Evolutionary conservation across 2,329 filamentous ascomycete species (phyloP).

Genomic region (Alternaria atra): DNA sequence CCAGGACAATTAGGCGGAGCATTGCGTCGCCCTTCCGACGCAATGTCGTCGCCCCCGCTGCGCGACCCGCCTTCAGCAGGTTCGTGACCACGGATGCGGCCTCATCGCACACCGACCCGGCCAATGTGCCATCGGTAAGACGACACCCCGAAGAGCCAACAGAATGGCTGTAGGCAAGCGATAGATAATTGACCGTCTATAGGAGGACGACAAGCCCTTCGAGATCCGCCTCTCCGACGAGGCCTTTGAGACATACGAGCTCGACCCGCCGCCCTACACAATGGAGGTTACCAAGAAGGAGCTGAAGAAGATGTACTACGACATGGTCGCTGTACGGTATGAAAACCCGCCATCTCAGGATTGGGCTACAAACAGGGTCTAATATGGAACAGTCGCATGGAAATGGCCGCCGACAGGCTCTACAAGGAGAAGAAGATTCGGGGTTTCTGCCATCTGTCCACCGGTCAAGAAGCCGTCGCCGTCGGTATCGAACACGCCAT

Average conservation of each 20-base stretch:
- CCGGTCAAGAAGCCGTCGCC: constrained; percentile 96
- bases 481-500: constrained; percentile 97
- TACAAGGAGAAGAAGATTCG: constrained; percentile 99
- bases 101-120: constrained; percentile 85
- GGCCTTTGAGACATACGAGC: constrained; percentile 99
- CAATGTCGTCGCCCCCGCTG: constrained; percentile 47
- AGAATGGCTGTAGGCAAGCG: not conserved
- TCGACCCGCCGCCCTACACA: constrained; percentile 94
- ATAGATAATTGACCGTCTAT: constrained; percentile 36
- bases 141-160: constrained; percentile 15
- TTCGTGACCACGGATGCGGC: constrained; percentile 95
- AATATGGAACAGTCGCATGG: constrained; percentile 80
- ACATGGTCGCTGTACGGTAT: constrained; percentile 95
- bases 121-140: constrained; percentile 71
- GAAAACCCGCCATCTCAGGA: constrained; percentile 38
- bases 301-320: constrained; percentile 98
- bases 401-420: constrained; percentile 97
- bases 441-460: constrained; percentile 99
- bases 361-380: constrained; percentile 14
- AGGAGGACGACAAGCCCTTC: constrained; percentile 96
- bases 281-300: constrained; percentile 96
- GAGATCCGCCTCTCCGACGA: constrained; percentile 92
- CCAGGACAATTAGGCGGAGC: constrained; percentile 52
- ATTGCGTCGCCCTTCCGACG: constrained; percentile 52
- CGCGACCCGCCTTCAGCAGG: constrained; percentile 64